phyloP scores from a whole-genome alignment of 352 stramenopile genomes.

The Phytophthora podocarpi region DNA sequence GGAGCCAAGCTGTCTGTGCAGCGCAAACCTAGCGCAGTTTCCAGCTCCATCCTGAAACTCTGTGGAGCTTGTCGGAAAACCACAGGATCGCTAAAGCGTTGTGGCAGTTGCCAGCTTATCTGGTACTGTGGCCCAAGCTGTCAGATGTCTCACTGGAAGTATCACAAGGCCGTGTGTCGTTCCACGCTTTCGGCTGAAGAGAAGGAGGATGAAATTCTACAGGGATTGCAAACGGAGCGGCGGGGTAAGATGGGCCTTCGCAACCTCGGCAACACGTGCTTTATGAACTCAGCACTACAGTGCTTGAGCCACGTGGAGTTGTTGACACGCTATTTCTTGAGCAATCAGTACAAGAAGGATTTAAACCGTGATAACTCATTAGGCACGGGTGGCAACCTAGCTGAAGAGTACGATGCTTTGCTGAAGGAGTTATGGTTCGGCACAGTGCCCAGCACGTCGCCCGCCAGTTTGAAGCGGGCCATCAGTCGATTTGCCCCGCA shows the following conservation, averaged over 20 bases:
- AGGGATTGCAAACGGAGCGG: constrained; percentile 52
- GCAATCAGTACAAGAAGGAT: constrained; percentile 91
- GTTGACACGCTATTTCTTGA: constrained; percentile 96
- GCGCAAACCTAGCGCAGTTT: constrained; percentile 32
- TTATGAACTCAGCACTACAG: constrained; percentile 84
- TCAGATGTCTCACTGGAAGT: constrained; percentile 84
- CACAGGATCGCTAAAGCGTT: constrained; percentile 62
- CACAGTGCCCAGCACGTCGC: constrained; percentile 75
- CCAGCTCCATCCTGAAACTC: constrained; percentile 51
- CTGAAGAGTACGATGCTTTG: constrained; percentile 93
- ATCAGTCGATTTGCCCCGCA: constrained; percentile 93
- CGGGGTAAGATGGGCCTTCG: constrained; percentile 80
- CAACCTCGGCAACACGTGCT: constrained; percentile 83
- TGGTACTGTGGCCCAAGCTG: constrained; percentile 81
- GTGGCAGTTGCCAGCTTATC: constrained; percentile 72
- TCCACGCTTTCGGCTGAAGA: constrained; percentile 40
- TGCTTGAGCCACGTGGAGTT: constrained; percentile 94
- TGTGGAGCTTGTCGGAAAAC: constrained; percentile 66
- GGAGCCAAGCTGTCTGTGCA: constrained; percentile 36
- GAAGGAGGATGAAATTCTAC: constrained; percentile 50
- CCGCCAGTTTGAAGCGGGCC: constrained; percentile 69
- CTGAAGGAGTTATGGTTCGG: constrained; percentile 95
- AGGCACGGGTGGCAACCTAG: constrained; percentile 94
- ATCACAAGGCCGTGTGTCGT: constrained; percentile 69
- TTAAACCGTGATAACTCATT: constrained; percentile 97